A percentile compares a stretch with the other conserved stretches of the same genome.
phyloP scores from a whole-genome alignment of 257 asterid species.

The Solanum dulcamara region DNA sequence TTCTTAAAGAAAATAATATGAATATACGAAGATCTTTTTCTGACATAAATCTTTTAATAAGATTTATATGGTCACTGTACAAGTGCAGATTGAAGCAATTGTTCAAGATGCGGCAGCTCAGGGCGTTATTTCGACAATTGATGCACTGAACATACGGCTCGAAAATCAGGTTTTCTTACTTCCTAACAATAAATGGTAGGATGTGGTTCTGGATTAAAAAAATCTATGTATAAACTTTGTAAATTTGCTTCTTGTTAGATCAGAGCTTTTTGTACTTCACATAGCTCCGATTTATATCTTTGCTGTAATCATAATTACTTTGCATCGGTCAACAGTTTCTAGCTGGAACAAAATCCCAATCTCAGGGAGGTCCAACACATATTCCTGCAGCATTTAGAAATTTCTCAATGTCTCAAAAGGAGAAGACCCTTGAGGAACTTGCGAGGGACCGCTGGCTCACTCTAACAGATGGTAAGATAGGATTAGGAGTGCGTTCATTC shows the following conservation, averaged over 20 bases:
- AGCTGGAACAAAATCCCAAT: slow-evolving; percentile 35
- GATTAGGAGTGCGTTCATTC: slow-evolving; percentile 82
- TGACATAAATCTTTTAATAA: background rate
- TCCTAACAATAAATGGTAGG: background rate
- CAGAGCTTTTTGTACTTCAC: background rate
- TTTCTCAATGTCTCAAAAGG: slow-evolving; percentile 75
- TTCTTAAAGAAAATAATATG: background rate
- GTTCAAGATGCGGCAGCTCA: slow-evolving; percentile 62
- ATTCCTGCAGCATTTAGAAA: slow-evolving; percentile 63
- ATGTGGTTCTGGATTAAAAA: background rate
- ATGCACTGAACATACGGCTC: slow-evolving; percentile 50
- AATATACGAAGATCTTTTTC: background rate
- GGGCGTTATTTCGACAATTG: slow-evolving; percentile 58
- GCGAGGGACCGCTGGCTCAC: slow-evolving; percentile 76
- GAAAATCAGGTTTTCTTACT: slow-evolving; percentile 50
- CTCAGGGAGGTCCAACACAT: slow-evolving; percentile 42
- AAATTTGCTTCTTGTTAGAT: background rate
- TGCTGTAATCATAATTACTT: background rate
- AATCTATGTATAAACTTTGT: background rate
- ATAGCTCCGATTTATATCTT: background rate
- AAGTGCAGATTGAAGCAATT: slow-evolving; percentile 67
- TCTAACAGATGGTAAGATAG: slow-evolving; percentile 48
- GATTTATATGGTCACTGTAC: background rate
- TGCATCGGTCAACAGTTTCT: slow-evolving; percentile 24
- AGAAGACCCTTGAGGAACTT: slow-evolving; percentile 63